Conservation (phyloP, 1,139 yeast species). For the Hansenula lynferdii region DNA sequence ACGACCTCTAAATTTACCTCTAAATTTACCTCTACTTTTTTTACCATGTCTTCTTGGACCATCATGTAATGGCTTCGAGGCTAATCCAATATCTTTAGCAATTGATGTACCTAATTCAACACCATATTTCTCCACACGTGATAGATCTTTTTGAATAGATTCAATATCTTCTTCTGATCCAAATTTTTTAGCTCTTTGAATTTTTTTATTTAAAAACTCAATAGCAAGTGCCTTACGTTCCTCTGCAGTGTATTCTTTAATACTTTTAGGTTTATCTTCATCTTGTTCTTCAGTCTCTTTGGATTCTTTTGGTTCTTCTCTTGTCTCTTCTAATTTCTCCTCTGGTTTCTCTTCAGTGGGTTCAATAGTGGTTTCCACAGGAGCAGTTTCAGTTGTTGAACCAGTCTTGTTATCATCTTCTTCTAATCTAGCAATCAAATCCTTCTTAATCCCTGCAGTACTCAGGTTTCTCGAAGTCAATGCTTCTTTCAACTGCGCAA, state of each 20-base stretch:
- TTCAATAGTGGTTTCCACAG: constrained; percentile 4
- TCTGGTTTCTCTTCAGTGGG: constrained; percentile 1
- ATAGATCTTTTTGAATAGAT: constrained; percentile 50
- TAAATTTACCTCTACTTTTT: not conserved
- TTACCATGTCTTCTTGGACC: constrained; percentile 3
- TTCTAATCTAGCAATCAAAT: constrained; percentile 63
- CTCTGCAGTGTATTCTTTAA: constrained; percentile 47
- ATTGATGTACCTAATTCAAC: constrained; percentile 63
- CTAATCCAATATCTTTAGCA: constrained; percentile 62
- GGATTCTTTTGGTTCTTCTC: constrained; percentile 5
- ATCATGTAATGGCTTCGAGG: constrained; percentile 9
- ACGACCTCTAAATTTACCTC: not conserved
- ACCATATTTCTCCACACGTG: constrained; percentile 81
- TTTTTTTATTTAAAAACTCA: constrained; percentile 61
- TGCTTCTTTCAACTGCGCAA: constrained; percentile 77
- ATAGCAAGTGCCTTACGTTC: constrained; percentile 68
- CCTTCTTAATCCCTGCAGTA: constrained; percentile 79
- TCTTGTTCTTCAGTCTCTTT: constrained; percentile 22
- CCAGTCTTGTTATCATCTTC: too few relatives aligned
- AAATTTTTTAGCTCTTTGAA: constrained; percentile 72
- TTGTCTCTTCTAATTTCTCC: constrained; percentile 7
- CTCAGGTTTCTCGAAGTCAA: constrained; percentile 67
- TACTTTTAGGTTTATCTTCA: constrained; percentile 28
- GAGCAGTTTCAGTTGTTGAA: too few relatives aligned
- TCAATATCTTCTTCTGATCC: constrained; percentile 52